These are phyloP conservation scores for Russula lepida DNA, from an alignment of 768 basidiomycete species.

Conservation along the genomic window DNA sequence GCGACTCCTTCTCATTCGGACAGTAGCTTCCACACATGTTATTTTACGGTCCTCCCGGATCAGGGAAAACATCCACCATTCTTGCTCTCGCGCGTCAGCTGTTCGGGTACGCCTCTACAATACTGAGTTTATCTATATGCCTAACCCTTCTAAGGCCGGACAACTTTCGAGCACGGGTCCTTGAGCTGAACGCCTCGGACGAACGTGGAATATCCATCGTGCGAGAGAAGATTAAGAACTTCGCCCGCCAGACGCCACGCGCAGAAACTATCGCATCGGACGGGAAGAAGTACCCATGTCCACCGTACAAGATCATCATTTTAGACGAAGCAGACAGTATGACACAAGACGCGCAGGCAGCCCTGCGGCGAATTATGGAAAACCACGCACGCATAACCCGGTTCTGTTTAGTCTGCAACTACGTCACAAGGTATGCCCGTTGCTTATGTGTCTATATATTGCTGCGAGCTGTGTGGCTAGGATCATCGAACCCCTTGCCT, in stretches of 20 bases:
- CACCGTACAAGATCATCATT: slow-evolving; percentile 98
- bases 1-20: neutral
- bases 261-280: slow-evolving; percentile 66
- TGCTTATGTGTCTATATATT: neutral
- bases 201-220: slow-evolving; percentile 97
- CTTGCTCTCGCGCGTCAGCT: slow-evolving; percentile 88
- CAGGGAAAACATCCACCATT: slow-evolving; percentile 98
- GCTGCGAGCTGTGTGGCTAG: slow-evolving; percentile 34
- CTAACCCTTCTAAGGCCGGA: slow-evolving; percentile 58
- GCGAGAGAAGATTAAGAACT: slow-evolving; percentile 96
- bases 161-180: slow-evolving; percentile 84
- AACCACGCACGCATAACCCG: slow-evolving; percentile 95
- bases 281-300: slow-evolving; percentile 84
- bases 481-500: slow-evolving; percentile 96
- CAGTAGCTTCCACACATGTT: slow-evolving; percentile 96
- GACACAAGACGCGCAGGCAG: slow-evolving; percentile 99
- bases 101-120: slow-evolving; percentile 60
- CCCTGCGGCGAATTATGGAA: slow-evolving; percentile 98
- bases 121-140: too few species aligned
- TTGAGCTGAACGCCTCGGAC: slow-evolving; percentile 97
- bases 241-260: slow-evolving; percentile 86
- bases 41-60: slow-evolving; percentile 98
- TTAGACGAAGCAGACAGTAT: slow-evolving; percentile 99
- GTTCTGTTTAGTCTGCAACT: slow-evolving; percentile 98
- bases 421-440: slow-evolving; percentile 78